Percentiles rank a stretch among this genome's conserved stretches.
Evolutionary conservation across 257 asterid genomes (phyloP).

Genomic region (Solanum gracilifrons): DNA sequence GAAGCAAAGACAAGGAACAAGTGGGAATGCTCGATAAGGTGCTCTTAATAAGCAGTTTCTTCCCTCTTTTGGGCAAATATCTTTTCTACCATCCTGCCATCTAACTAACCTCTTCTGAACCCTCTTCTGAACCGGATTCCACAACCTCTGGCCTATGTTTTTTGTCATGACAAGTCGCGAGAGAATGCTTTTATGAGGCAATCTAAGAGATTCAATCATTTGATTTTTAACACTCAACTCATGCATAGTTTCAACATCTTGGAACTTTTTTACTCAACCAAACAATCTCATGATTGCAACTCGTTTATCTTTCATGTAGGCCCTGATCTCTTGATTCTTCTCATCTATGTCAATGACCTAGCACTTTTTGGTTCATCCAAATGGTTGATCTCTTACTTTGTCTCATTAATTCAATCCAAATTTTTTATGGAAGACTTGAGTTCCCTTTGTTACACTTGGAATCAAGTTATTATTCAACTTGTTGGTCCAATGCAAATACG

Average conservation of each 20-base stretch:
- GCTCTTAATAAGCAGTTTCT: not conserved
- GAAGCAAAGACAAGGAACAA: not conserved
- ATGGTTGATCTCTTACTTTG: not conserved
- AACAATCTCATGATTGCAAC: not conserved
- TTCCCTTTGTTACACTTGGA: not conserved
- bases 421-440: not conserved
- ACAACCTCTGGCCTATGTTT: not conserved
- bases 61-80: not conserved
- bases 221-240: not conserved
- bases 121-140: not conserved
- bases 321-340: not conserved
- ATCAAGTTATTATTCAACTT: not conserved
- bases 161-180: not conserved
- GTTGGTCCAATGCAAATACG: not conserved
- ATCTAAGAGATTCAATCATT: not conserved
- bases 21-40: not conserved
- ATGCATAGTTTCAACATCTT: not conserved
- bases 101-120: not conserved
- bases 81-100: not conserved
- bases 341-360: not conserved
- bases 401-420: not conserved
- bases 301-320: not conserved
- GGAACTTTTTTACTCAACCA: not conserved
- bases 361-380: not conserved
- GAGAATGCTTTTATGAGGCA: not conserved